phyloP scores from a whole-genome alignment of 208 protist species.

The Entamoeba invadens region DNA sequence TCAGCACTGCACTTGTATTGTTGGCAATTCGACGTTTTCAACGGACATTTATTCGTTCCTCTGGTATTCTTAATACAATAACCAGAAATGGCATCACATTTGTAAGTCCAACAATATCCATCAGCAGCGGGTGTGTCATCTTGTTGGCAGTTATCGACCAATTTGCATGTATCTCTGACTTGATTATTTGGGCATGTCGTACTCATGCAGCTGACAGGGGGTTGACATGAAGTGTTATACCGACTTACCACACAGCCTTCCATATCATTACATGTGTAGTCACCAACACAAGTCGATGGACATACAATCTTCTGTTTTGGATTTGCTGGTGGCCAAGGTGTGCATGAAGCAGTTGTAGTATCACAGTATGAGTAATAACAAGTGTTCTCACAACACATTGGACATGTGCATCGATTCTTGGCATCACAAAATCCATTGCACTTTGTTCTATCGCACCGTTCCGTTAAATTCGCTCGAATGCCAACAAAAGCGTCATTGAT shows the following conservation, averaged over 20 bases:
- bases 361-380: neutral
- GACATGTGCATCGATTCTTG: neutral
- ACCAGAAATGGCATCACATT: neutral
- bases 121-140: neutral
- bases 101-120: neutral
- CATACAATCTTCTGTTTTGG: neutral
- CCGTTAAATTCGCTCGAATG: neutral
- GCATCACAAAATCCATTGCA: neutral
- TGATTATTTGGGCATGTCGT: neutral
- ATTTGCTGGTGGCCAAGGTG: neutral
- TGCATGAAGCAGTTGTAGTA: neutral
- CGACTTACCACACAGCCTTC: neutral
- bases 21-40: neutral
- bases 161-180: neutral
- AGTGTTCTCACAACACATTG: neutral
- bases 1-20: neutral
- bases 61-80: neutral
- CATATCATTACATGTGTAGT: neutral
- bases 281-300: neutral
- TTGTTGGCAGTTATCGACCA: neutral
- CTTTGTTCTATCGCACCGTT: neutral
- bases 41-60: neutral
- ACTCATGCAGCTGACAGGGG: neutral
- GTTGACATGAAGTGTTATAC: neutral
- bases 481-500: neutral